These are phyloP conservation scores for Zelonia costaricensis DNA, from an alignment of 208 protist genomes.

Conservation along the genomic window DNA sequence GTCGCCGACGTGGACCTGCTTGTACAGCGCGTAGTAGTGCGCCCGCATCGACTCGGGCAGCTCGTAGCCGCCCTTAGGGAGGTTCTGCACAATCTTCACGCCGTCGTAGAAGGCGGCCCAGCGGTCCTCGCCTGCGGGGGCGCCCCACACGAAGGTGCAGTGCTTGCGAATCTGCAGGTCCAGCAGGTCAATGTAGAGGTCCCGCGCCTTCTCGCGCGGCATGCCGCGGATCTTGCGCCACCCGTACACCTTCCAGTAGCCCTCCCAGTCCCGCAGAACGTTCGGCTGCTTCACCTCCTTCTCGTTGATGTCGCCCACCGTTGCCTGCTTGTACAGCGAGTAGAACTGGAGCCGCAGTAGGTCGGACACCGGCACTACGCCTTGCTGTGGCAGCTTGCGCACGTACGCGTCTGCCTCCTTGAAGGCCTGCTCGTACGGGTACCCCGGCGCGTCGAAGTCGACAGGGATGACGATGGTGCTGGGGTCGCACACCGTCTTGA, in stretches of 20 bases:
- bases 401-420: constrained; percentile 65
- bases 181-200: constrained; percentile 82
- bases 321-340: constrained; percentile 88
- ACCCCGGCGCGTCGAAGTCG: constrained; percentile 29
- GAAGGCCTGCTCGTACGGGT: constrained; percentile 42
- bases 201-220: constrained; percentile 82
- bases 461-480: constrained; percentile 30
- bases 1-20: constrained; percentile 84
- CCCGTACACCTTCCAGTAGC: constrained; percentile 92
- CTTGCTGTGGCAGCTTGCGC: constrained; percentile 54
- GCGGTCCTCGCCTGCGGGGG: constrained; percentile 21
- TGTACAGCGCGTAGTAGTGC: constrained; percentile 83
- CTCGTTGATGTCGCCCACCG: constrained; percentile 79
- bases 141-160: constrained; percentile 31
- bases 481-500: constrained; percentile 25
- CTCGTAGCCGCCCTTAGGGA: constrained; percentile 53
- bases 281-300: constrained; percentile 53
- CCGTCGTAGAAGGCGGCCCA: constrained; percentile 58
- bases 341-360: constrained; percentile 86
- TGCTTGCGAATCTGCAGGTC: constrained; percentile 25
- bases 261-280: constrained; percentile 42
- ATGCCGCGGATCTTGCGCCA: constrained; percentile 87
- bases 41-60: constrained; percentile 85
- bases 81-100: constrained; percentile 48
- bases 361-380: constrained; percentile 79